Evolutionary conservation across 2,329 filamentous ascomycete genomes (phyloP).

Genomic region (Fusarium piperis): DNA sequence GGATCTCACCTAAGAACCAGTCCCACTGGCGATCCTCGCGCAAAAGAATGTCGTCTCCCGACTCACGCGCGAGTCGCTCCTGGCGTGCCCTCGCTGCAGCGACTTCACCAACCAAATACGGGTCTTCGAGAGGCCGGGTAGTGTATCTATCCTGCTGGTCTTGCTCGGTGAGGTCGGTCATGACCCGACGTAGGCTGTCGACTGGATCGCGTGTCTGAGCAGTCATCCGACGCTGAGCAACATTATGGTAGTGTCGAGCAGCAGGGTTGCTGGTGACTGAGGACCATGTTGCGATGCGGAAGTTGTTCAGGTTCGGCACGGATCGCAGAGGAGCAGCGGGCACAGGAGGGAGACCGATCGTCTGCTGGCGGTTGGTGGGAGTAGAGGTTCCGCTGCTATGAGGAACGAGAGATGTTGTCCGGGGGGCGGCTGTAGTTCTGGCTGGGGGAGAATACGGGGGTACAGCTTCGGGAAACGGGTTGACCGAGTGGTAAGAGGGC

Average conservation of each 20-base stretch:
- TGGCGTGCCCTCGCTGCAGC: slow-evolving; percentile 66
- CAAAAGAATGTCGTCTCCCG: slow-evolving; percentile 63
- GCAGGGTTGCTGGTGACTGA: slow-evolving; percentile 63
- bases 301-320: slow-evolving; percentile 59
- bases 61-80: slow-evolving; percentile 67
- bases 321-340: slow-evolving; percentile 52
- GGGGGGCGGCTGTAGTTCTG: slow-evolving; percentile 21
- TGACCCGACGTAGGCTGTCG: slow-evolving; percentile 40
- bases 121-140: slow-evolving; percentile 70
- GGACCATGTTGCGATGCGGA: slow-evolving; percentile 70
- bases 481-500: slow-evolving; percentile 70
- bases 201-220: slow-evolving; percentile 50
- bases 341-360: slow-evolving; percentile 62
- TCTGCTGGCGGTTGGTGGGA: slow-evolving; percentile 44
- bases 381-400: slow-evolving; percentile 39
- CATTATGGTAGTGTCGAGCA: slow-evolving; percentile 69
- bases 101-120: slow-evolving; percentile 72
- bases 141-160: slow-evolving; percentile 28
- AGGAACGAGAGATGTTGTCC: slow-evolving; percentile 32
- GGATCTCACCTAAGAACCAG: slow-evolving; percentile 65
- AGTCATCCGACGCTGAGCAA: slow-evolving; percentile 69
- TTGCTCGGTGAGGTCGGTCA: slow-evolving; percentile 27
- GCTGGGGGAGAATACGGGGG: slow-evolving; percentile 60
- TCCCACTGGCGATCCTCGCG: slow-evolving; percentile 70
- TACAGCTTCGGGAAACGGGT: slow-evolving; percentile 57